phyloP scores from a whole-genome alignment of 371 early-diverging fungal species.

The Chytridiales sp. region DNA sequence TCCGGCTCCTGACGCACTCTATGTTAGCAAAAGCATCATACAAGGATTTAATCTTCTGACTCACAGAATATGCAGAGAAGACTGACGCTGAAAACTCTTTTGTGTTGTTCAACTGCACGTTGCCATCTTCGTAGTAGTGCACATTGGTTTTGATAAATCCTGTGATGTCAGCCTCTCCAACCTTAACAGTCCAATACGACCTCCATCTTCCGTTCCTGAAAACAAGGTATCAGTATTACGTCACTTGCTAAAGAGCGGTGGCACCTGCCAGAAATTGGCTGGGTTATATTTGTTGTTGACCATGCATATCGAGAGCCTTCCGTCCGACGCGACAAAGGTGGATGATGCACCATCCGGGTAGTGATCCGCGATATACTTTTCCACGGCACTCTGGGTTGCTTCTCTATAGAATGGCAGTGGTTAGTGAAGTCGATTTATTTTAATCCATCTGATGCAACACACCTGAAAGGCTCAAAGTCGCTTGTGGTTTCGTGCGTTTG shows the following conservation, averaged over 20 bases:
- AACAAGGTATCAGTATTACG: neutral
- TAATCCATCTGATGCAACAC: neutral
- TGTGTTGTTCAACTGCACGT: conserved; percentile 86
- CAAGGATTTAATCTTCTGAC: neutral
- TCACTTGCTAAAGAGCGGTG: neutral
- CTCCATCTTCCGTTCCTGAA: conserved; percentile 89
- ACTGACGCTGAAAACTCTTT: conserved; percentile 53
- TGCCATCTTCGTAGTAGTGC: conserved; percentile 98
- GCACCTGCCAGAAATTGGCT: conserved; percentile 78
- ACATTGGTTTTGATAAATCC: conserved; percentile 76
- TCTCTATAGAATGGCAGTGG: conserved; percentile 31
- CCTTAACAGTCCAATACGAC: conserved; percentile 67
- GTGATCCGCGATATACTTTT: conserved; percentile 69
- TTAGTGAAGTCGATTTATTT: neutral
- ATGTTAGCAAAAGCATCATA: neutral
- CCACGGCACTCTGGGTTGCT: conserved; percentile 63
- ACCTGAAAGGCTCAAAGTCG: conserved; percentile 34
- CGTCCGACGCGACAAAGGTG: conserved; percentile 59
- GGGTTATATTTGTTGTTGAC: conserved; percentile 90
- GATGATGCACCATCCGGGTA: conserved; percentile 73
- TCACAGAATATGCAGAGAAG: conserved; percentile 6
- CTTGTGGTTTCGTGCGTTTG: conserved; percentile 49
- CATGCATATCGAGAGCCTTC: conserved; percentile 61
- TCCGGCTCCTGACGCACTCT: conserved; percentile 44
- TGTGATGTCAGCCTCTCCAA: conserved; percentile 54